Evolutionary conservation across 1,139 yeast genomes (phyloP), one percentile per base, ranked within the genome.

Genomic region (Meyerozyma smithsonii): DNA sequence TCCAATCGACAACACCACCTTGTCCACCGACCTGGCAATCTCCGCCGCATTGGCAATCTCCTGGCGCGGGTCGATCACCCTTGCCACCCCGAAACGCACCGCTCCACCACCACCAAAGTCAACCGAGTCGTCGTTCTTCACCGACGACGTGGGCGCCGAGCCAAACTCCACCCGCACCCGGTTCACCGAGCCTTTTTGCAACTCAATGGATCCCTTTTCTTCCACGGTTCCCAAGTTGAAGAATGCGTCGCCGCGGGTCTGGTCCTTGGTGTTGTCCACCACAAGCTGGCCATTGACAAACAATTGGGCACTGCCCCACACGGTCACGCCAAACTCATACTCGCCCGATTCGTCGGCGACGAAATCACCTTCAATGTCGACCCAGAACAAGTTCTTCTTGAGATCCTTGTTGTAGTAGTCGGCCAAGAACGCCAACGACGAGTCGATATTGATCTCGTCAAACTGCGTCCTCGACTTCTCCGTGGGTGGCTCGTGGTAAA

Each of bases 241-340:
- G 58, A 74, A 76, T 4, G 69, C 65, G 23, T 62, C 59, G 30
- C 84, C 84, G 30, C 54, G 55, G 12, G 50, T 61, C 59, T 80
- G 84, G 16, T 65, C 56, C 32, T 77, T 74, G 50, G 69, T 72
- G 59, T 79, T 78, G 53, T 79, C 84, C 43, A 78, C 77, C 23
- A 79, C 63, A 41, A 76, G 58, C 51, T 74, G 55, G 40, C 59
- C 82, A 47, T 79, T 71, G 38, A 79, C 56, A 49, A 65, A 79
- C 23, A 79, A 47, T 49, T 66, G 67, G 28, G 78, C 80, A 36
- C 81, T 73, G 36, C 85, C 85, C 39, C 66, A 53, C 36, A 72
- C 70, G 8, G 72, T 56, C 41, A 74, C 59, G 21, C 82, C 81
- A 52, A 80, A 71, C 39, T 66, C 70, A 50, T 75, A 79, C n/a